Base-by-base conservation (phyloP, 2,329 filamentous ascomycete genomes). In the Arthrobotrys iridis region DNA sequence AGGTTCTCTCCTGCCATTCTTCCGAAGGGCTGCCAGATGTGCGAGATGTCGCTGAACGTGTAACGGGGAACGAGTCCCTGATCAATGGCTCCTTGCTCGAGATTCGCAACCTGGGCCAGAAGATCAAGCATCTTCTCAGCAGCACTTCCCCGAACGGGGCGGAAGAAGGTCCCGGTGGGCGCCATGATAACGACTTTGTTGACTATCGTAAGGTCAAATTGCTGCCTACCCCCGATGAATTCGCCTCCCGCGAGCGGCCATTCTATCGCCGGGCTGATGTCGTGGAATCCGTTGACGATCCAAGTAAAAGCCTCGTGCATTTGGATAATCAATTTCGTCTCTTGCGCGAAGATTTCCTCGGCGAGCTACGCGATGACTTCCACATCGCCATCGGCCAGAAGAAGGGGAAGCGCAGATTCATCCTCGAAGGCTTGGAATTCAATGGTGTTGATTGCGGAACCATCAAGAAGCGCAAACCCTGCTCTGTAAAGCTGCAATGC, bases 301-400 rank as follows among this genome's bases (percentile, higher is more conserved):
- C 82, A 1, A 30, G 79, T 13, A 73, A 82, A 1, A 78, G 80
- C 0, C 84, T 87, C 0, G 80, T 85, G 0, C 88, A 92, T 79
- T 80, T 91, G 0, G 90, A 91, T 78, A 91, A 90, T 79, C 88
- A 92, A 63, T 93, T 91, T 77, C 88, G 91, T 0, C 84, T 93
- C 0, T 83, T 92, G 0, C 83, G 90, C 2, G 90, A 93, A 78
- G 90, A 93, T 77, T 88, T 92, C 84, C 81, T 93, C 0, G 86
- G 84, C 0, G 89, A 90, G 76, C 82, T 93, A 2, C 85, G 88
- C 0, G 87, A 88, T 10, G 89, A 90, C 55, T 80, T 90, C 0
- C 84, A 87, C 30, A 82, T 85, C 3, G 83, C 85, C 0, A 82
- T 80, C 13, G 85, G 85, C 0, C 82, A 81, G 15, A 88, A 86